Evolutionary conservation across 176 grass and related monocot species (phyloP).

Genomic region (Pontederia crassipes): DNA sequence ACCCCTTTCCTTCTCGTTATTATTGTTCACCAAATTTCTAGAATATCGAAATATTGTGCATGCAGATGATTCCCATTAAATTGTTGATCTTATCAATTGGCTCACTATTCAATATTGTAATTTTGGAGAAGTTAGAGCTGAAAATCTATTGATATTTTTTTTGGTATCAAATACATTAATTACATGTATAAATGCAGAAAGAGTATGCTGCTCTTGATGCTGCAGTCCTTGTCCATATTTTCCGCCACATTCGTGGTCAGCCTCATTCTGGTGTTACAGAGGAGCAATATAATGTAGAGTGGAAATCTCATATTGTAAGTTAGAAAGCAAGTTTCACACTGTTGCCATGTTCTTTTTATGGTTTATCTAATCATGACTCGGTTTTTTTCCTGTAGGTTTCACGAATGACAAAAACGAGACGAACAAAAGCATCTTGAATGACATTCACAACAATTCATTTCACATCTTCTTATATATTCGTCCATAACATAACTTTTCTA

Average conservation of each 20-base stretch:
- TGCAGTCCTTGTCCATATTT: constrained; percentile 79
- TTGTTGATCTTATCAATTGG: no score
- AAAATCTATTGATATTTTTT: not conserved
- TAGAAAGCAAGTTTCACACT: not conserved
- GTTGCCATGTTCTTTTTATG: not conserved
- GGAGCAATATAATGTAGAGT: constrained; percentile 46
- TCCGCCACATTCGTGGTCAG: constrained; percentile 59
- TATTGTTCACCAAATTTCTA: not conserved
- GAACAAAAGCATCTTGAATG: constrained; percentile 17
- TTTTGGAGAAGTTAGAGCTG: not conserved
- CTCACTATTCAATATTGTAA: no score
- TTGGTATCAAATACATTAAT: not conserved
- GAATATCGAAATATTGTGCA: no score
- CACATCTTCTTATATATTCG: no score
- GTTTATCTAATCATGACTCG: not conserved
- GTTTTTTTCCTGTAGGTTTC: constrained; percentile 26
- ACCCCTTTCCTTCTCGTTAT: not conserved
- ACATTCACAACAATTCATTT: constrained; percentile 2
- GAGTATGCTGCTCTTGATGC: constrained; percentile 94
- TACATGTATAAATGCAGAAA: constrained; percentile 40
- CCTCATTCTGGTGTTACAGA: constrained; percentile 40
- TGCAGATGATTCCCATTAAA: no score
- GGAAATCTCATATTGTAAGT: constrained; percentile 91
- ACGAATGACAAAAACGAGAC: constrained; percentile 15
- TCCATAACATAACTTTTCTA: no score